These are phyloP conservation scores for Luvunga scandens DNA, from an alignment of 345 rosid genomes.

Conservation along the genomic window DNA sequence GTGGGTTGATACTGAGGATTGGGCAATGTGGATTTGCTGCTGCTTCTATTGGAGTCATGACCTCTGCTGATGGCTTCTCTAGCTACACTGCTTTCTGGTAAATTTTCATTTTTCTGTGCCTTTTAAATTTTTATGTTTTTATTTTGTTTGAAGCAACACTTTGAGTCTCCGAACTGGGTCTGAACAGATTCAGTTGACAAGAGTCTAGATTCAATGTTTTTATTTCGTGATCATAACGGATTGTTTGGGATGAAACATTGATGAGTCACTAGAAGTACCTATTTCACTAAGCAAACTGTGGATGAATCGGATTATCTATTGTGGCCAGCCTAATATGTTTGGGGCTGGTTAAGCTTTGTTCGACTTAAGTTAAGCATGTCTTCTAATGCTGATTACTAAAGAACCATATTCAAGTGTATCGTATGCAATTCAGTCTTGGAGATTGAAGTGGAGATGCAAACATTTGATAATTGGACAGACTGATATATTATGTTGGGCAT, in stretches of 20 bases:
- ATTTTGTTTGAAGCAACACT: neutral
- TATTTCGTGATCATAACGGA: neutral
- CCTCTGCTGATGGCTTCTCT: conserved; percentile 52
- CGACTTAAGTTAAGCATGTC: neutral
- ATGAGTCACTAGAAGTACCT: neutral
- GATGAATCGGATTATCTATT: neutral
- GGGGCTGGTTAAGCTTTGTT: neutral
- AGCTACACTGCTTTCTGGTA: conserved; percentile 84
- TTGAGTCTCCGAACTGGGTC: neutral
- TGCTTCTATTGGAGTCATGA: conserved; percentile 74
- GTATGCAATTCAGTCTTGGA: neutral
- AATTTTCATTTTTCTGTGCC: conserved; percentile 7
- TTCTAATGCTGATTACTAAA: neutral
- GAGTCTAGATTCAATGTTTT: too few relatives aligned
- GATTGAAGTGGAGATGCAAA: neutral
- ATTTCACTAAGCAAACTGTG: neutral
- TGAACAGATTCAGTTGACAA: neutral
- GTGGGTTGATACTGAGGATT: conserved; percentile 64
- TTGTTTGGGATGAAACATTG: neutral
- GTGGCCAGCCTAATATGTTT: neutral
- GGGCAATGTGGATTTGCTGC: conserved; percentile 80
- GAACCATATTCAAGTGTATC: neutral
- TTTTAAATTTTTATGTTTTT: neutral
- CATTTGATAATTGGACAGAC: neutral
- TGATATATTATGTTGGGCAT: neutral